phyloP scores from a whole-genome alignment of 306 rosid genomes.

The Corylus heterophylla region DNA sequence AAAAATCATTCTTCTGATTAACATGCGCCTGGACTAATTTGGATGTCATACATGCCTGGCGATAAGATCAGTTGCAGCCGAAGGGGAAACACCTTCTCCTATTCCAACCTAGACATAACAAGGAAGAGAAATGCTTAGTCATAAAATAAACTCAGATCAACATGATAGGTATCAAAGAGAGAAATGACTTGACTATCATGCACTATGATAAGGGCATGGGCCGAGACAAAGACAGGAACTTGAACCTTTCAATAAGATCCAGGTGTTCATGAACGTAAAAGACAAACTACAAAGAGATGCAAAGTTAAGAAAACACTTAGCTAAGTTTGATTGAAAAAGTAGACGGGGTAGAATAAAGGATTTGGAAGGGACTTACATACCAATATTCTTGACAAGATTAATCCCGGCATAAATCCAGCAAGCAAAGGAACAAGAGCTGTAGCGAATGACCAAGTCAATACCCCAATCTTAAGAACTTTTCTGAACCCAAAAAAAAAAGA shows the following conservation, averaged over 20 bases:
- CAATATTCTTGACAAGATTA: slow-evolving; percentile 78
- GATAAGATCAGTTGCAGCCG: slow-evolving; percentile 95
- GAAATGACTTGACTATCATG: background rate
- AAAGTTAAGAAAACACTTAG: background rate
- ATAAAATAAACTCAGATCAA: slow-evolving; percentile 20
- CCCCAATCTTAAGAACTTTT: slow-evolving; percentile 81
- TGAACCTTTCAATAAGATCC: slow-evolving; percentile 9
- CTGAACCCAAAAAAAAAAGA: slow-evolving; percentile 51
- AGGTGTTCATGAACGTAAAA: slow-evolving; percentile 12
- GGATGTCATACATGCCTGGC: slow-evolving; percentile 84
- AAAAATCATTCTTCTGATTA: slow-evolving; percentile 17
- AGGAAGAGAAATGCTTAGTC: slow-evolving; percentile 27
- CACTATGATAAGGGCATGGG: background rate
- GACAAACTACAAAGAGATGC: background rate
- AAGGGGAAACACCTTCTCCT: slow-evolving; percentile 99
- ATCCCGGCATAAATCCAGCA: slow-evolving; percentile 91
- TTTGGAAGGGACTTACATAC: slow-evolving; percentile 40
- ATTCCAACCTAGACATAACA: slow-evolving; percentile 79
- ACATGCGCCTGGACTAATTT: slow-evolving; percentile 15
- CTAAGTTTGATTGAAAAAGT: background rate
- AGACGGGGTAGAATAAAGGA: background rate
- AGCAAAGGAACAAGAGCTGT: slow-evolving; percentile 81
- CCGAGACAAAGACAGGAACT: slow-evolving; percentile 11
- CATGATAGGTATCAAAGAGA: background rate
- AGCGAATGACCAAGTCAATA: slow-evolving; percentile 83